These are phyloP conservation scores for Cryphonectria naterciae DNA, from an alignment of 2,329 filamentous ascomycete species.

Conservation along the genomic window DNA sequence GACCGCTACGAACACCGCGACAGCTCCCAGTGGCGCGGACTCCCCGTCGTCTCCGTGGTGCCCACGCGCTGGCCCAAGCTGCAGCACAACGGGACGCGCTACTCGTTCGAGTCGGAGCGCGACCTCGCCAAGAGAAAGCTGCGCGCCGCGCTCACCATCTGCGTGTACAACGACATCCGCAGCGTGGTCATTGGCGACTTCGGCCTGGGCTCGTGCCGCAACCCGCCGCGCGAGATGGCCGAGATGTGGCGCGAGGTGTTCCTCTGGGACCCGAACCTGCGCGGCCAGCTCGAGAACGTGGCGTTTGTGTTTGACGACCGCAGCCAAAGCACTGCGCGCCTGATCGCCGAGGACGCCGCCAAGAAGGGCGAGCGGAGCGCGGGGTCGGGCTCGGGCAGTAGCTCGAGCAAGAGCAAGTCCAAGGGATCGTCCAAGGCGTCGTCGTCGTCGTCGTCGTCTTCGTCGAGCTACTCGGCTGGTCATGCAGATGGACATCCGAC, in stretches of 20 bases:
- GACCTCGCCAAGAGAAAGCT: constrained; percentile 76
- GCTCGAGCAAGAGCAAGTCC: constrained; percentile 32
- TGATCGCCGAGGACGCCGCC: constrained; percentile 59
- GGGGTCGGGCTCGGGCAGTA: constrained; percentile 30
- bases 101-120: constrained; percentile 72
- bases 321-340: constrained; percentile 54
- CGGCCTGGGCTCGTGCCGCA: constrained; percentile 65
- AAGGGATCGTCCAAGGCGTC: constrained; percentile 15
- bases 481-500: constrained; percentile 33
- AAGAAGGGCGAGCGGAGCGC: constrained; percentile 51
- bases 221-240: constrained; percentile 67
- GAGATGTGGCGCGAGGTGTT: constrained; percentile 69
- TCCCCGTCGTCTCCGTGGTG: constrained; percentile 75
- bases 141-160: constrained; percentile 70
- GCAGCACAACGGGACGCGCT: constrained; percentile 66
- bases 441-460: background rate
- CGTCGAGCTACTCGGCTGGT: constrained; percentile 33
- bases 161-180: constrained; percentile 61
- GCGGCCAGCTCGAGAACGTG: constrained; percentile 64
- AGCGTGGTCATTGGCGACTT: constrained; percentile 67
- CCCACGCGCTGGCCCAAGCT: constrained; percentile 76
- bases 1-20: constrained; percentile 64
- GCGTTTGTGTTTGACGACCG: constrained; percentile 68
- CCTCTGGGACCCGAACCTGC: constrained; percentile 64
- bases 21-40: constrained; percentile 55